Conservation (phyloP, 768 basidiomycete species). For the Amanita fuliginea region DNA sequence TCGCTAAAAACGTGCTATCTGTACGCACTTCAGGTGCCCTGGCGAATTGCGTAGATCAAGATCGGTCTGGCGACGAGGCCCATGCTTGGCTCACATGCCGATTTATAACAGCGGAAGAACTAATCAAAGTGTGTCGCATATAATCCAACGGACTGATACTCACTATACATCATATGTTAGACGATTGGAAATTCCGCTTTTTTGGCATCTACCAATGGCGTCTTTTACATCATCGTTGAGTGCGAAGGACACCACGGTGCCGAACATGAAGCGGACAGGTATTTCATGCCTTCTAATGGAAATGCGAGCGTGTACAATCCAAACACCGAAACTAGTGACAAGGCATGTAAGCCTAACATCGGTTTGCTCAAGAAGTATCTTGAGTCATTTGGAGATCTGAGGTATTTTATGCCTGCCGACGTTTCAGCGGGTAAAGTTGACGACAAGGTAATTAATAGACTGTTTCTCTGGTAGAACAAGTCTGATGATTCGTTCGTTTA, state of each 20-base stretch:
- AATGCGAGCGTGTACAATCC: not conserved
- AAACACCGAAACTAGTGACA: constrained; percentile 3
- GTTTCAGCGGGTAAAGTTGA: constrained; percentile 10
- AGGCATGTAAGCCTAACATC: constrained; percentile 12
- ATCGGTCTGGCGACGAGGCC: constrained; percentile 13
- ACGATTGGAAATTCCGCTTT: constrained; percentile 42
- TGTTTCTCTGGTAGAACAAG: not conserved
- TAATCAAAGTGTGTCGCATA: constrained; percentile 26
- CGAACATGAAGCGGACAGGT: not conserved
- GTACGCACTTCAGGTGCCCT: constrained; percentile 16
- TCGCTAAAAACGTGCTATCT: constrained; percentile 32
- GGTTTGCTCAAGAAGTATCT: constrained; percentile 20
- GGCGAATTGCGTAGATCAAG: constrained; percentile 20
- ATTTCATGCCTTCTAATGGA: constrained; percentile 2
- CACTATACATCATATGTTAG: constrained; percentile 19
- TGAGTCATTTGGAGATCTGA: constrained; percentile 23
- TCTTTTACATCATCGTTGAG: constrained; percentile 39
- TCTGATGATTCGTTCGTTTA: not conserved
- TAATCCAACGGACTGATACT: constrained; percentile 4
- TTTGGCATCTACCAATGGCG: constrained; percentile 39
- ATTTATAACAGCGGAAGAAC: constrained; percentile 34
- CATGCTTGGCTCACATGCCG: constrained; percentile 26
- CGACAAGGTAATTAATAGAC: constrained; percentile 14
- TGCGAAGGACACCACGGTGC: constrained; percentile 7
- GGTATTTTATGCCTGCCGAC: constrained; percentile 11